phyloP scores from a whole-genome alignment of 768 basidiomycete genomes.

The Serendipita sp. region DNA sequence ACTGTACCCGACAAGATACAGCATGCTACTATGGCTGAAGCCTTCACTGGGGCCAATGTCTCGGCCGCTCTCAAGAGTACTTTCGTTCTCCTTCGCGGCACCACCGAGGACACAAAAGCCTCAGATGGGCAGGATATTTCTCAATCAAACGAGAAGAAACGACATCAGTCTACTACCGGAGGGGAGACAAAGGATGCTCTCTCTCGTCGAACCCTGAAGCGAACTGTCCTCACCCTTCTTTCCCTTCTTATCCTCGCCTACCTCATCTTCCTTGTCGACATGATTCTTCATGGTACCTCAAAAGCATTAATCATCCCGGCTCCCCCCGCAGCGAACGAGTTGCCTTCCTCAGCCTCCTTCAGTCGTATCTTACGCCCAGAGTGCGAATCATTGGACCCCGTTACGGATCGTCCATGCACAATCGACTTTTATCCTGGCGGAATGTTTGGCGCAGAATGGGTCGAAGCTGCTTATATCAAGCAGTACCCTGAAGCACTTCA shows the following conservation, averaged over 20 bases:
- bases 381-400: background rate
- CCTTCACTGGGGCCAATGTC: background rate
- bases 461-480: constrained; percentile 4
- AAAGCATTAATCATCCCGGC: background rate
- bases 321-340: background rate
- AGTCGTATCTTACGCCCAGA: background rate
- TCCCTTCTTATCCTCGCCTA: background rate
- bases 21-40: background rate
- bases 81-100: background rate
- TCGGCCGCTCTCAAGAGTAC: background rate
- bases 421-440: constrained; percentile 1
- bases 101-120: background rate
- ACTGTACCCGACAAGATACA: background rate
- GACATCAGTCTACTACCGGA: background rate
- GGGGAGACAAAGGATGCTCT: background rate
- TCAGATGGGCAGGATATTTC: background rate
- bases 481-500: background rate
- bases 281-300: background rate
- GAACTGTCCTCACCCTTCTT: background rate
- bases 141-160: background rate
- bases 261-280: constrained; percentile 4
- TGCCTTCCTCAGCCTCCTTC: background rate
- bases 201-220: background rate
- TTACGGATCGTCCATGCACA: background rate
- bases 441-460: background rate